Percentiles rank a stretch among this genome's conserved stretches.
Conservation (phyloP, 2,329 filamentous ascomycete genomes). For the Fusarium sp. region DNA sequence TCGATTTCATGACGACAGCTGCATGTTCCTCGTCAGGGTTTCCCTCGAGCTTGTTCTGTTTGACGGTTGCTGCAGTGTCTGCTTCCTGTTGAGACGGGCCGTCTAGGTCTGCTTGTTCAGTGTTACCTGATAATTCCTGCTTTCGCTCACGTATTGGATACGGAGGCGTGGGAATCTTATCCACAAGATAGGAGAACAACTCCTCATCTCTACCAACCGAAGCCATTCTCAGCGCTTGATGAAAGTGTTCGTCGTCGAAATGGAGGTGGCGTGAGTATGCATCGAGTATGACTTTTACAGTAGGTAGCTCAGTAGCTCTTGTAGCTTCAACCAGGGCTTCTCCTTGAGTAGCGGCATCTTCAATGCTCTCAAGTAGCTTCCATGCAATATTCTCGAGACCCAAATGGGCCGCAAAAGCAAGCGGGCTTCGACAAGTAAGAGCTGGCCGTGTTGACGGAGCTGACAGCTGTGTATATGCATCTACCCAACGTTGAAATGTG, state of each 20-base stretch:
- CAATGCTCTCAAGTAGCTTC: neutral
- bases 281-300: neutral
- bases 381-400: neutral
- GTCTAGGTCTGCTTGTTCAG: neutral
- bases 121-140: neutral
- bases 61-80: neutral
- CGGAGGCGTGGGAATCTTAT: neutral
- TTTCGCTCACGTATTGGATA: neutral
- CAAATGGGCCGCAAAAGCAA: constrained; percentile 11
- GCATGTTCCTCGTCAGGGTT: neutral
- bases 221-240: neutral
- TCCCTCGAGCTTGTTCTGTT: neutral
- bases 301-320: neutral
- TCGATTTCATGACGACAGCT: neutral
- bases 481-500: constrained; percentile 1
- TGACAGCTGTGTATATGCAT: constrained; percentile 1
- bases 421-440: neutral
- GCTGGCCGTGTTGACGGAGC: neutral
- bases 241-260: constrained; percentile 1
- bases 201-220: neutral
- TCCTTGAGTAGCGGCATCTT: neutral
- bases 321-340: constrained; percentile 8
- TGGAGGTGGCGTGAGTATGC: neutral
- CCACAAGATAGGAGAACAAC: neutral
- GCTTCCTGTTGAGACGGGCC: neutral